A percentile compares a stretch with the other conserved stretches of the same genome.
These are phyloP conservation scores for Paxillus ammoniavirescens DNA, from an alignment of 768 basidiomycete genomes.

Conservation along the genomic window DNA sequence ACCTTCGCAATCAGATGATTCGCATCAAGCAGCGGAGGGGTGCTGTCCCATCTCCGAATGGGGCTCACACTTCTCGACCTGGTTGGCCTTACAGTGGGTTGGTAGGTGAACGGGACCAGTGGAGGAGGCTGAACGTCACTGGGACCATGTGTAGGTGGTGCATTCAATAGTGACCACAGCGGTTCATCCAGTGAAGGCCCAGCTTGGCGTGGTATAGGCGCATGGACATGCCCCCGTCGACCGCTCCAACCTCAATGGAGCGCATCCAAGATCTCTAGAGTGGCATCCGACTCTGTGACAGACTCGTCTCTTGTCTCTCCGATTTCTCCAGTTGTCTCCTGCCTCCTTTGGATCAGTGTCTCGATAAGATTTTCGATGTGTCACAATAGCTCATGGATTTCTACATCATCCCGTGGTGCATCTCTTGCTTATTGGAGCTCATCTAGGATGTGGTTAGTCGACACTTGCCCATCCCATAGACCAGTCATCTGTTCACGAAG, in stretches of 20 bases:
- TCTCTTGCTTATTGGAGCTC: constrained; percentile 53
- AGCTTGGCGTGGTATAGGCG: constrained; percentile 39
- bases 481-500: constrained; percentile 59
- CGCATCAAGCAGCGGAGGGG: no score
- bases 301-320: constrained; percentile 20
- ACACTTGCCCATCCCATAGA: constrained; percentile 60
- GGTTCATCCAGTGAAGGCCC: constrained; percentile 58
- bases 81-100: no score
- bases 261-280: constrained; percentile 25
- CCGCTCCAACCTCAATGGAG: constrained; percentile 23
- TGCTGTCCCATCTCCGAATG: no score
- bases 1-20: no score
- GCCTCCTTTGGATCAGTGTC: constrained; percentile 7
- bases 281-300: constrained; percentile 29
- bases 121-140: no score
- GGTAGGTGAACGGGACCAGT: no score
- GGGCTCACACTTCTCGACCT: no score
- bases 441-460: constrained; percentile 60
- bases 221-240: constrained; percentile 20
- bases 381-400: constrained; percentile 30
- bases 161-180: constrained; percentile 58
- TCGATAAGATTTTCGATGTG: constrained; percentile 25
- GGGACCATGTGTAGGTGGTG: no score
- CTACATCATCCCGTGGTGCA: constrained; percentile 39
- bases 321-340: constrained; percentile 3